phyloP scores from a whole-genome alignment of 192 early-diverging fungal genomes.

The Thoreauomyces humboldtii region DNA sequence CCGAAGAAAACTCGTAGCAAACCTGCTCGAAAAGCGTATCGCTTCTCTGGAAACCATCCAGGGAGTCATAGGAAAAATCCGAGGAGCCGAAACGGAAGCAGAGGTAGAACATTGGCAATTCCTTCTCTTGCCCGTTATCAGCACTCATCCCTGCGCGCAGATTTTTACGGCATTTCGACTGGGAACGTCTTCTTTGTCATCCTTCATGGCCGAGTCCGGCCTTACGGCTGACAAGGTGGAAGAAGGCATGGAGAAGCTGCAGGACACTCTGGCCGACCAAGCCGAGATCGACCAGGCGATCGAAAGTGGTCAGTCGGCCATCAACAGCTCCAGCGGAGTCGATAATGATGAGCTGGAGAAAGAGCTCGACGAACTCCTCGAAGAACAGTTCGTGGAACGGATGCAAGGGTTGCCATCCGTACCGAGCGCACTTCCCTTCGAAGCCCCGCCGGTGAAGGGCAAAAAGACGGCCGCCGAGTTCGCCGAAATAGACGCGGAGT shows the following conservation, averaged over 20 bases:
- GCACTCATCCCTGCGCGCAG: constrained; percentile 19
- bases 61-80: constrained; percentile 59
- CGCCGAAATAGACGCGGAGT: constrained; percentile 14
- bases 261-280: constrained; percentile 60
- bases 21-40: constrained; percentile 56
- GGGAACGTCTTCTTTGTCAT: constrained; percentile 55
- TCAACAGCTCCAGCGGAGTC: constrained; percentile 15
- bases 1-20: constrained; percentile 50
- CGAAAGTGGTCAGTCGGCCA: constrained; percentile 27
- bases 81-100: constrained; percentile 58
- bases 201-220: constrained; percentile 42
- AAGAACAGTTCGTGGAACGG: neutral
- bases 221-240: constrained; percentile 53
- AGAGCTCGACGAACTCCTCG: constrained; percentile 28
- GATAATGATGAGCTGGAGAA: constrained; percentile 33
- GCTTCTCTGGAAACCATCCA: constrained; percentile 59
- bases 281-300: constrained; percentile 61
- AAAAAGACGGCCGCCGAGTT: neutral
- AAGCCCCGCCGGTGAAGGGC: neutral
- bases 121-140: neutral
- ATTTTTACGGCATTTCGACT: constrained; percentile 59
- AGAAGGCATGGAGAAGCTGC: constrained; percentile 58
- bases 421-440: neutral
- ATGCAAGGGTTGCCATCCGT: neutral
- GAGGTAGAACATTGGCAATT: constrained; percentile 43